These are phyloP conservation scores for Ensete glaucum DNA, from an alignment of 176 grass and related monocot species.

Conservation along the genomic window DNA sequence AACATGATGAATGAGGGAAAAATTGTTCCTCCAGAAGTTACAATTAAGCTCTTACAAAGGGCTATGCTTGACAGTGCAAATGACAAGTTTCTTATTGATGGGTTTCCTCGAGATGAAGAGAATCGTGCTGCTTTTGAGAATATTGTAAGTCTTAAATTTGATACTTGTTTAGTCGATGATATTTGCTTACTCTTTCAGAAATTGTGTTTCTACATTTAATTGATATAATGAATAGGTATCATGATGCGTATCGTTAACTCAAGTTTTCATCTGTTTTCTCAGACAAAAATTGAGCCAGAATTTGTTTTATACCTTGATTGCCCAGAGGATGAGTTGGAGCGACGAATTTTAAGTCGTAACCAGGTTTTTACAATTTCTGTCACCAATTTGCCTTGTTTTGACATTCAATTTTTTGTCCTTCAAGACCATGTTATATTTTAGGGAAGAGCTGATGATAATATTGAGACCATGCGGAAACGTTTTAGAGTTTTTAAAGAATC, in stretches of 20 bases:
- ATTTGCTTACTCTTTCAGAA: background rate
- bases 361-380: slow-evolving; percentile 27
- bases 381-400: background rate
- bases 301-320: slow-evolving; percentile 69
- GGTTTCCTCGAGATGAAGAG: slow-evolving; percentile 68
- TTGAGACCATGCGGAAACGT: slow-evolving; percentile 33
- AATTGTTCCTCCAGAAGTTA: slow-evolving; percentile 43
- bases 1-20: slow-evolving; percentile 76
- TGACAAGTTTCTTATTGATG: slow-evolving; percentile 78
- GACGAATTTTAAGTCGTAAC: slow-evolving; percentile 34
- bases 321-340: slow-evolving; percentile 47
- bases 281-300: slow-evolving; percentile 61
- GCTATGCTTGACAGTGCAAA: slow-evolving; percentile 67
- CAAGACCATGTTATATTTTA: slow-evolving; percentile 7
- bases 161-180: background rate
- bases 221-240: background rate
- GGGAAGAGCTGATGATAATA: slow-evolving; percentile 51
- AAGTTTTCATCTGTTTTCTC: background rate
- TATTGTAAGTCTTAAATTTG: slow-evolving; percentile 32
- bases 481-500: slow-evolving; percentile 40
- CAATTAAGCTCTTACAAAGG: slow-evolving; percentile 46
- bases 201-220: background rate
- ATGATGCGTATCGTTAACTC: background rate
- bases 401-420: background rate
- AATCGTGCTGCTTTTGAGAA: slow-evolving; percentile 47